Conservation (phyloP, 768 basidiomycete genomes). For the Tylopilus balloui region DNA sequence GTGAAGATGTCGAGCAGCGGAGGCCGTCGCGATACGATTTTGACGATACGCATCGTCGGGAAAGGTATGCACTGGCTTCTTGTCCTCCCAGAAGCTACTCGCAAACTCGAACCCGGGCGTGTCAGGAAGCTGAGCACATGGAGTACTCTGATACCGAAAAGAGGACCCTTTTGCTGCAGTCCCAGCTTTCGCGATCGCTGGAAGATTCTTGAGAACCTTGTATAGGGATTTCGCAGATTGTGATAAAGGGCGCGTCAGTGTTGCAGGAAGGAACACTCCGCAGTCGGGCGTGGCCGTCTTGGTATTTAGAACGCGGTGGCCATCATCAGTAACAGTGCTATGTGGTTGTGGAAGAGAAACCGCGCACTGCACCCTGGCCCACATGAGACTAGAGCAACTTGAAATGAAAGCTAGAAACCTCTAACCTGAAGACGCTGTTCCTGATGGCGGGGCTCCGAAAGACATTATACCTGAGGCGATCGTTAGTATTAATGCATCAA, state of each 20-base stretch:
- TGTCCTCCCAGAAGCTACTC: conserved; percentile 57
- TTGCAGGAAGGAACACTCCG: conserved; percentile 42
- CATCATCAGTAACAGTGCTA: conserved; percentile 25
- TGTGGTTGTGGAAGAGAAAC: conserved; percentile 47
- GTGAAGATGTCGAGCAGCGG: conserved; percentile 47
- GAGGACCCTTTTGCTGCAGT: conserved; percentile 40
- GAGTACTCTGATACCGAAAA: conserved; percentile 49
- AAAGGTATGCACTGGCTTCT: conserved; percentile 47
- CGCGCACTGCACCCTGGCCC: conserved; percentile 42
- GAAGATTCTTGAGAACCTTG: conserved; percentile 42
- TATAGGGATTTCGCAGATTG: conserved; percentile 43
- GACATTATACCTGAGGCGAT: conserved; percentile 39
- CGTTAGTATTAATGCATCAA: neutral
- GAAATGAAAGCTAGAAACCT: neutral
- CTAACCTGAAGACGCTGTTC: conserved; percentile 41
- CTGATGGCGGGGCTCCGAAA: conserved; percentile 44
- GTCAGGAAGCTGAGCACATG: conserved; percentile 44
- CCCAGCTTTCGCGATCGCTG: conserved; percentile 34
- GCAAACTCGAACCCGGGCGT: conserved; percentile 48
- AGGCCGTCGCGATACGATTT: conserved; percentile 52
- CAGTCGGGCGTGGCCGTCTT: conserved; percentile 49
- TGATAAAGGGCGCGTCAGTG: conserved; percentile 38
- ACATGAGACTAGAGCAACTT: conserved; percentile 3
- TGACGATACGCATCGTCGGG: conserved; percentile 54
- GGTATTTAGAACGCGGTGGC: conserved; percentile 39